Evolutionary conservation across 441 rosid genomes (phyloP).

Genomic region (Syzygium syzygioides): DNA sequence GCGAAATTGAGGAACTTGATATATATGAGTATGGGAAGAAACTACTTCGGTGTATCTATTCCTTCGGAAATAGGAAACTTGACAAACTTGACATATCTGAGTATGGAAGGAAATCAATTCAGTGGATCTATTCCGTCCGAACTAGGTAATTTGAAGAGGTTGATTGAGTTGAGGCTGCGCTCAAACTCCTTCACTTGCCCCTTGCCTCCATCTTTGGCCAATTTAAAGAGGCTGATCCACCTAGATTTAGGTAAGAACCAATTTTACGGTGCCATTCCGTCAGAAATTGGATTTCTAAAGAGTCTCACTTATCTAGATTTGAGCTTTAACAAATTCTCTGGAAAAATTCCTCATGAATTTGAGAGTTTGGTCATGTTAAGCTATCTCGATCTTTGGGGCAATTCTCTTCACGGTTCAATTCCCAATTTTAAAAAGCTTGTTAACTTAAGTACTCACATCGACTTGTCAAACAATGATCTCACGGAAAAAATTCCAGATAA

Average conservation of each 20-base stretch:
- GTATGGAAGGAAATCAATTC: no score
- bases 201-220: not conserved
- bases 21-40: no score
- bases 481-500: accelerated
- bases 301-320: not conserved
- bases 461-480: not conserved
- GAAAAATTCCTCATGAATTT: not conserved
- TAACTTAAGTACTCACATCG: not conserved
- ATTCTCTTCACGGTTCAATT: accelerated
- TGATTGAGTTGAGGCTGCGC: not conserved
- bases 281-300: not conserved
- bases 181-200: not conserved
- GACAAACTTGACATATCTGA: no score
- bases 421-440: not conserved
- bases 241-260: no score
- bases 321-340: not conserved
- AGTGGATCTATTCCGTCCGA: not conserved
- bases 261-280: not conserved
- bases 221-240: not conserved
- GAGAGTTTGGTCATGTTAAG: not conserved
- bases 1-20: no score
- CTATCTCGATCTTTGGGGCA: not conserved
- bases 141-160: not conserved
- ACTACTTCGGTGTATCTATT: no score
- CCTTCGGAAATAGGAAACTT: no score